Evolutionary conservation across 768 basidiomycete genomes (phyloP), one percentile per base, ranked within the genome.

Genomic region (Lactifluus rugatus): DNA sequence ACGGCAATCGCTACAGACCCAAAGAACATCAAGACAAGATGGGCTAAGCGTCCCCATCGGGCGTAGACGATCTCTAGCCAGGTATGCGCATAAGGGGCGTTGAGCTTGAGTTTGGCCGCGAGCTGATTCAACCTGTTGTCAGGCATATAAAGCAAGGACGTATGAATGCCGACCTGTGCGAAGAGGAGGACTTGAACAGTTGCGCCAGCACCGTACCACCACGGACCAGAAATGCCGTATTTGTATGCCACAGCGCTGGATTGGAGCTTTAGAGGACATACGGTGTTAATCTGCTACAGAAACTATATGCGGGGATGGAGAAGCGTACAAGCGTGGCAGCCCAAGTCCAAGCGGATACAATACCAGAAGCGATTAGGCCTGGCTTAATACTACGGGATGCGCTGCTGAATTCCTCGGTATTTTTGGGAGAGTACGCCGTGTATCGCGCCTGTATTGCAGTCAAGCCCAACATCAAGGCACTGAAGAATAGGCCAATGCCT

Each of bases 341-440:
- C 79, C 85, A 89, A n/a, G 90, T 93, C 91, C 92, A 94, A 0
- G 93, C 91, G 19, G 84, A 87, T 21, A 95, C 92, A 58, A 96
- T 94, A 1, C 93, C 93, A 28, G 89, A 83, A 0, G 93, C 92
- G 58, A 96, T 93, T 46, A 97, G 76, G 13, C 93, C 93, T 8
- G 94, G 91, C 64, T 93, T 93, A 54, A 95, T 80, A 56, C 84
- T 85, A 32, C 89, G 77, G 1, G 87, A 89, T 8, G 89, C 89
- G 61, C 82, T 86, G 53, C 82, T 85, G 64, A 91, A 91, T 67
- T 91, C 89, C 69, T 93, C 91, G 0, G 90, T 83, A 60, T 79
- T 85, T 58, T 80, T 81, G 17, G 87, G 84, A 4, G 88, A 89
- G 69, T 84, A 88, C 0, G 80, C 76, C 0, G 93, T 94, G 68